Conservation (phyloP, 345 rosid species). For the Salix dunnii region DNA sequence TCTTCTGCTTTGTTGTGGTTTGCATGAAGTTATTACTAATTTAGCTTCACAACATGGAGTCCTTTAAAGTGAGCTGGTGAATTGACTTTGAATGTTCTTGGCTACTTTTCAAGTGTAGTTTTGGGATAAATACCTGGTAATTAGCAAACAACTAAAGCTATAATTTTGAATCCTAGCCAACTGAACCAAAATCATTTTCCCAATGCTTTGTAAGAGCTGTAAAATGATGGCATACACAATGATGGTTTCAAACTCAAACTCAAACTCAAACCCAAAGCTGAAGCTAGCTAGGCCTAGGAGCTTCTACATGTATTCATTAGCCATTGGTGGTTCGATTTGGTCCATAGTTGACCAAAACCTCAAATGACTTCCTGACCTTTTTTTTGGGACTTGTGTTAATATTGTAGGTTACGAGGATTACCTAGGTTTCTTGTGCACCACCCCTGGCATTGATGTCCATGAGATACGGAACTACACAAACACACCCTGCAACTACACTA, state of each 20-base stretch:
- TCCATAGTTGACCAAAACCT: neutral
- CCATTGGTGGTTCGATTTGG: neutral
- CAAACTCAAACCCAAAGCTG: neutral
- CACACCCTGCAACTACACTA: conserved; percentile 67
- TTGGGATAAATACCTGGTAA: neutral
- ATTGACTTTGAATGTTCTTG: neutral
- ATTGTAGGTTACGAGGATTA: conserved; percentile 75
- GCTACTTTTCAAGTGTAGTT: neutral
- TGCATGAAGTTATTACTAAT: neutral
- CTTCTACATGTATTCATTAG: neutral
- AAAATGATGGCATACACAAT: neutral
- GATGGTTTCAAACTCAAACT: neutral
- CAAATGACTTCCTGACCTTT: neutral
- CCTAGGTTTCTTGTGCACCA: conserved; percentile 90
- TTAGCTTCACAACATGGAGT: neutral
- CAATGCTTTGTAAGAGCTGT: neutral
- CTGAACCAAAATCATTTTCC: neutral
- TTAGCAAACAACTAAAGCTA: neutral
- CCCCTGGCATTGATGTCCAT: conserved; percentile 70
- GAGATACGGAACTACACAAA: conserved; percentile 80
- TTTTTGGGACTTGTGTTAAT: neutral
- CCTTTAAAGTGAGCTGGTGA: neutral
- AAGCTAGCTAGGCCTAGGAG: no score
- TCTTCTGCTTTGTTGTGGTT: neutral
- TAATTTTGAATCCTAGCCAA: neutral